Evolutionary conservation across 768 basidiomycete species (phyloP), one percentile per base, ranked within the genome.

Genomic region (Clathrus columnatus): DNA sequence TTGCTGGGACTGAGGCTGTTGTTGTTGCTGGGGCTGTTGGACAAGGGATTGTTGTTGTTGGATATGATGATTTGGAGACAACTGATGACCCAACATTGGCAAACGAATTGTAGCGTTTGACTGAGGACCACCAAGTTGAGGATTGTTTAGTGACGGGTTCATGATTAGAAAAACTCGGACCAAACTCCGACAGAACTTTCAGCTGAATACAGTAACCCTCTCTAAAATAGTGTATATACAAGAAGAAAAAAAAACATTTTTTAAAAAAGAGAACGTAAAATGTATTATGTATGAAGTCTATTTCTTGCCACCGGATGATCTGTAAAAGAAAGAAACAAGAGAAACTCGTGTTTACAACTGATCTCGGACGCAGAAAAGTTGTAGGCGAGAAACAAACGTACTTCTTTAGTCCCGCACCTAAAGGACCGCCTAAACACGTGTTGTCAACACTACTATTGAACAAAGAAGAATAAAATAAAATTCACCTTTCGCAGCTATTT

Each of bases 361-460:
- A 36, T 11, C 36, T 3, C 2, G 4, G n/a, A 3, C 10, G 7
- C 36, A 36, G 10, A 4, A 36, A 11, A n/a, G n/a, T 36, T 36
- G 7, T 14, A 41, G 47, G n/a, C n/a, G 7, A 29, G 21, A 49
- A 3, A 23, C n/a, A 60, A 61, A 75, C 85, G 62, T 70, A 90
- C 89, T 91, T 91, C 80, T 91, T 91, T 76, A 91, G 89, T 23
- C 90, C 87, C 44, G 79, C 82, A 50, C 80, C 81, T 51, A 83
- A 76, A 8, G 85, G 73, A 20, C 87, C 87, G 59, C 79, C 88
- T 88, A 55, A 27, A 54, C 54, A 47, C 48, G 54, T 55, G 27
- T 24, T 17, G 18, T 55, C 24, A 55, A 45, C 29, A 58, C 48
- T 23, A 43, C 36, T 17, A 27, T 36, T 11, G 7, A 8, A 32